Percentiles rank a stretch among this genome's conserved stretches.
phyloP scores from a whole-genome alignment of 1,139 yeast species.

The Hemisphaericaspora lyxosophila region DNA sequence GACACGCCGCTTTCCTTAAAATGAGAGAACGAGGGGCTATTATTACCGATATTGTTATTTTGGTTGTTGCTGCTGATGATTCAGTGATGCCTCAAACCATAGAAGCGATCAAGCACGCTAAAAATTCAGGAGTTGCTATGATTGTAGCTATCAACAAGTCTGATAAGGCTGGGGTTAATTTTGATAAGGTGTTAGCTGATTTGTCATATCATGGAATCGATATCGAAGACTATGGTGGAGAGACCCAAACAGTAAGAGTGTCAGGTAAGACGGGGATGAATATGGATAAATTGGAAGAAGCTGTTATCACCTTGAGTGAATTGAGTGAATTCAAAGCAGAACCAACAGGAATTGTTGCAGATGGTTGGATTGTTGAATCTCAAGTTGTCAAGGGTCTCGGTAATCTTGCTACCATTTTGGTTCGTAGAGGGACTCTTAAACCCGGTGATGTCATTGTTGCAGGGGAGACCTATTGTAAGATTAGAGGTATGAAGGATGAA shows the following conservation, averaged over 20 bases:
- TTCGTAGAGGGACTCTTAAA: conserved; percentile 74
- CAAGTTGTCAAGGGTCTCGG: conserved; percentile 84
- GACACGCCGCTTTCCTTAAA: conserved; percentile 94
- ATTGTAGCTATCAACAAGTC: conserved; percentile 93
- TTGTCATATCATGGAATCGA: conserved; percentile 76
- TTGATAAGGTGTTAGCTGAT: conserved; percentile 74
- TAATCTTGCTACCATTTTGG: conserved; percentile 78
- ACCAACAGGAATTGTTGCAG: conserved; percentile 51
- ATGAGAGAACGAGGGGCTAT: conserved; percentile 97
- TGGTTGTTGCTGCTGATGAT: conserved; percentile 98
- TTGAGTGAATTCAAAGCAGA: conserved; percentile 77
- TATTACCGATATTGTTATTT: conserved; percentile 85
- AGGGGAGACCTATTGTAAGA: conserved; percentile 84
- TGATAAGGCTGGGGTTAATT: conserved; percentile 74
- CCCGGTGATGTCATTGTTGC: conserved; percentile 75
- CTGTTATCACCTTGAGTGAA: conserved; percentile 82
- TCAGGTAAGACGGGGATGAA: conserved; percentile 83
- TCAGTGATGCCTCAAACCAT: conserved; percentile 97
- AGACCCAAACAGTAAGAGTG: conserved; percentile 83
- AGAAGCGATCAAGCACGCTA: conserved; percentile 94
- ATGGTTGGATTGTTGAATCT: conserved; percentile 91
- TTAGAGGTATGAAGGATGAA: conserved; percentile 79
- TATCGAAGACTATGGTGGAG: conserved; percentile 94
- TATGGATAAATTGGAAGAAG: conserved; percentile 88
- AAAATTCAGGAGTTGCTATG: conserved; percentile 77